Base-by-base conservation (phyloP, 2,329 filamentous ascomycete genomes). In the Cytospora mali region DNA sequence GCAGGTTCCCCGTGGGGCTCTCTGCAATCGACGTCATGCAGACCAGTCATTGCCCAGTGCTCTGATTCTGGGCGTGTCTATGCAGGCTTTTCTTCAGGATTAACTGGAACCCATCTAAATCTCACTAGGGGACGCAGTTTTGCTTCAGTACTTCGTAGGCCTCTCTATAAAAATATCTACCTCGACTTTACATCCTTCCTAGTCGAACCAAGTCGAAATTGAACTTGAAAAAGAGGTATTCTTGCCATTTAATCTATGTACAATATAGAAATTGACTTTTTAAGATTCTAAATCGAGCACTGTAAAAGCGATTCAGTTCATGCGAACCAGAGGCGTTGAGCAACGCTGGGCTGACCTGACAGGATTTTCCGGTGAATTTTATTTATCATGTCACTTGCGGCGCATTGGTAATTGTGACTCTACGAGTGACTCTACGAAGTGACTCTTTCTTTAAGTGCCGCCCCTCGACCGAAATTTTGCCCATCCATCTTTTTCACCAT, bases 1-100 rank as follows among this genome's bases (percentile, higher is more conserved):
- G 42, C 23, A 55, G 53, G 48, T 62, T 62, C 60, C 60, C 60
- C 60, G 60, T 62, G 60, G 60, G 60, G 60, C 53, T 58, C 21
- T 53, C 46, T 52, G 27, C 23, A 29, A 25, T 18, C 52, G 52
- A 61, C 58, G 59, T 61, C 59, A 61, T 61, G 52, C 53, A 59
- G 29, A 11, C 23, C 46, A 21, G 33, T 49, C 10, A 25, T n/a
- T 31, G 33, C 25, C 33, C 57, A 59, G 48, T 52, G 57, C 39
- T 50, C 39, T 28, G 39, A 16, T 46, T 53, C 46, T 60, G 50
- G 58, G 29, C n/a, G n/a, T n/a, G n/a, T n/a, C n/a, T n/a, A n/a
- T n/a, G n/a, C 25, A 39, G 33, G 39, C 33, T 60, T n/a, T 23
- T 60, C 27, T 48, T 18, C 13, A 18, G 14, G 4, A 6, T 25